Evolutionary conservation across 768 basidiomycete genomes (phyloP).

Genomic region (Mycena rosella): DNA sequence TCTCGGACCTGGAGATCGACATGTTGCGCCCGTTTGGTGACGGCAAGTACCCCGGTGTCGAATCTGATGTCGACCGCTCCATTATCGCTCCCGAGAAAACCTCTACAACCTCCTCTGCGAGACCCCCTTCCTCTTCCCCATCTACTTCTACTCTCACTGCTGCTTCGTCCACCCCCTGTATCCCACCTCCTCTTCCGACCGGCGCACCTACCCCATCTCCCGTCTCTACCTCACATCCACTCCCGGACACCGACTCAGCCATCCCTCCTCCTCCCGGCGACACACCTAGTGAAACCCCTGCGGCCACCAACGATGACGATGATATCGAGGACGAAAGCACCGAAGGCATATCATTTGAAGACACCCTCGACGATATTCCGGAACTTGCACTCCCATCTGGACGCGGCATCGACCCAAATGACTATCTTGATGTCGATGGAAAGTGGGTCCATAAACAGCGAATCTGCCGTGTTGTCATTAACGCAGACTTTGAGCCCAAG

Average conservation of each 20-base stretch:
- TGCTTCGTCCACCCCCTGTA: no score
- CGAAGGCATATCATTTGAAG: conserved; percentile 41
- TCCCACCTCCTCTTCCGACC: no score
- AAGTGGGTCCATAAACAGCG: conserved; percentile 22
- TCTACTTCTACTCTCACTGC: no score
- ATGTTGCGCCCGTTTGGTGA: conserved; percentile 20
- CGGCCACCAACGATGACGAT: conserved; percentile 15
- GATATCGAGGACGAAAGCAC: conserved; percentile 30
- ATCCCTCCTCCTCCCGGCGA: no score
- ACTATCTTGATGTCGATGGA: conserved; percentile 4
- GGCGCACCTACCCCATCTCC: no score
- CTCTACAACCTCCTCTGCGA: no score
- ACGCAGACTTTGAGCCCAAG: conserved; percentile 9
- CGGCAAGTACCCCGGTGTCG: conserved; percentile 22
- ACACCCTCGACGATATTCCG: conserved; percentile 41
- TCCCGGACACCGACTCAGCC: no score
- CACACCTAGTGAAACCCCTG: not conserved
- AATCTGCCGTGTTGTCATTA: conserved; percentile 16
- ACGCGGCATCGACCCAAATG: conserved; percentile 7
- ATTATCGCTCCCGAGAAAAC: not conserved
- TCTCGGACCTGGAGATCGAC: not conserved
- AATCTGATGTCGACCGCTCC: not conserved
- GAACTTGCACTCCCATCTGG: conserved; percentile 22
- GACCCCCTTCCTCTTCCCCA: no score
- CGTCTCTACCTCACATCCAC: no score